A percentile compares a stretch with the other conserved stretches of the same genome.
Evolutionary conservation across 2,329 filamentous ascomycete species (phyloP).

Genomic region (Fusarium gaditjirri): DNA sequence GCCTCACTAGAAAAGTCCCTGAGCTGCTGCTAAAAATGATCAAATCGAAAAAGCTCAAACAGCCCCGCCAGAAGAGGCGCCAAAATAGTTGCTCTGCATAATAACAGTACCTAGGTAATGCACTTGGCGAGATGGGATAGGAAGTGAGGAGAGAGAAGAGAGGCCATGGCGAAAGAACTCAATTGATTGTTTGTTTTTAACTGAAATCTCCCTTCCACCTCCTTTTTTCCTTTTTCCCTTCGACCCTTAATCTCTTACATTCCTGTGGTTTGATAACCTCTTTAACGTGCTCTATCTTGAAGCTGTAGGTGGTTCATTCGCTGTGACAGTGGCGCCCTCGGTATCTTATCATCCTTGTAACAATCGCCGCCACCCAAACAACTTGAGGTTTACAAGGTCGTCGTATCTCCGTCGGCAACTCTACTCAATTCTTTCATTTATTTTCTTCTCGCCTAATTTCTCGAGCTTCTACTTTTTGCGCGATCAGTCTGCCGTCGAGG

Average conservation of each 20-base stretch:
- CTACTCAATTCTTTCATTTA: constrained; percentile 2
- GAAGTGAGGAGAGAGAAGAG: constrained; percentile 3
- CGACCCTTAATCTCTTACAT: constrained; percentile 29
- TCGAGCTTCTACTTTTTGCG: background rate
- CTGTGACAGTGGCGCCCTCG: constrained; percentile 32
- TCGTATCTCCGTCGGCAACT: constrained; percentile 11
- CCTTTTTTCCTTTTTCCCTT: constrained; percentile 11
- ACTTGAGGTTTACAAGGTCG: constrained; percentile 29
- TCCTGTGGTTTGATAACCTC: constrained; percentile 31
- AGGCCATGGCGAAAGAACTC: constrained; percentile 30
- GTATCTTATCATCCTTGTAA: constrained; percentile 34
- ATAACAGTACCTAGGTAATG: background rate
- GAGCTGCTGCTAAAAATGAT: constrained; percentile 15
- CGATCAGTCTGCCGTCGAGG: constrained; percentile 27
- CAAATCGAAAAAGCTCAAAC: constrained; percentile 2
- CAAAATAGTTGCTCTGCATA: constrained; percentile 17
- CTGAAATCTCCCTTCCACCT: constrained; percentile 16
- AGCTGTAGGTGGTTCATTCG: constrained; percentile 26
- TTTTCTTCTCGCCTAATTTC: background rate
- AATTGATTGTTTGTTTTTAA: constrained; percentile 11
- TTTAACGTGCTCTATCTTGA: constrained; percentile 29
- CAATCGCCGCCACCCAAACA: constrained; percentile 29
- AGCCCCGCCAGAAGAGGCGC: constrained; percentile 24
- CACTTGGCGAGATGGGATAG: constrained; percentile 29
- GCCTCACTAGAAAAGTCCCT: constrained; percentile 25